Conservation (phyloP, 495 filamentous ascomycete species). For the Tuber aestivum region DNA sequence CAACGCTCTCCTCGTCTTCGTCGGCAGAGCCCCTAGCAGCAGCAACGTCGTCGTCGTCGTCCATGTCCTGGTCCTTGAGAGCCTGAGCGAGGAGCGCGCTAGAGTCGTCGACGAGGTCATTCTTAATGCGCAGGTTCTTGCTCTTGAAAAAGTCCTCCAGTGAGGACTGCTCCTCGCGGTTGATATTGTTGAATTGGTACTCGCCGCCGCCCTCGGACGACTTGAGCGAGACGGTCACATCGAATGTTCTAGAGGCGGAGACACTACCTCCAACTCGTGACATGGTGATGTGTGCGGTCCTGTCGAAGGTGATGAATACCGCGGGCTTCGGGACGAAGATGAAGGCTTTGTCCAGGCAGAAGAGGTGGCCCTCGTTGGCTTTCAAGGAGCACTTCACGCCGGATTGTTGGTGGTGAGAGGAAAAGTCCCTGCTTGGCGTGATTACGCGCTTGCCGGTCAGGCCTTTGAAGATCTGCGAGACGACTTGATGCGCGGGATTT, state of each 20-base stretch:
- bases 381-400: constrained; percentile 99
- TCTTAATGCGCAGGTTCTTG: constrained; percentile 91
- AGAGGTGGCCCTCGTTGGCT: constrained; percentile 93
- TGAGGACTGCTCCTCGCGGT: constrained; percentile 92
- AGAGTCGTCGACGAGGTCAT: constrained; percentile 73
- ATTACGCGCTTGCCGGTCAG: constrained; percentile 89
- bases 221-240: constrained; percentile 89
- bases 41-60: constrained; percentile 78
- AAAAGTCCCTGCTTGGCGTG: constrained; percentile 87
- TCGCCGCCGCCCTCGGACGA: constrained; percentile 59
- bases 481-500: constrained; percentile 80
- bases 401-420: constrained; percentile 81
- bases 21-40: constrained; percentile 72
- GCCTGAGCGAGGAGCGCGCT: constrained; percentile 34
- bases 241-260: constrained; percentile 90
- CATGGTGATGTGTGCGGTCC: constrained; percentile 82
- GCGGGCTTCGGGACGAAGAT: constrained; percentile 99
- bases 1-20: constrained; percentile 79
- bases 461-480: constrained; percentile 89
- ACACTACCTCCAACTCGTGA: constrained; percentile 87
- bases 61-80: constrained; percentile 55
- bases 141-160: constrained; percentile 93
- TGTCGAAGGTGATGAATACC: constrained; percentile 90
- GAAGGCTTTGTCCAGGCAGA: constrained; percentile 95
- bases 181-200: constrained; percentile 98